A percentile compares a stretch with the other conserved stretches of the same genome.
These are phyloP conservation scores for Diplosphaera chodatii DNA, from an alignment of 139 green algal genomes.

Conservation along the genomic window DNA sequence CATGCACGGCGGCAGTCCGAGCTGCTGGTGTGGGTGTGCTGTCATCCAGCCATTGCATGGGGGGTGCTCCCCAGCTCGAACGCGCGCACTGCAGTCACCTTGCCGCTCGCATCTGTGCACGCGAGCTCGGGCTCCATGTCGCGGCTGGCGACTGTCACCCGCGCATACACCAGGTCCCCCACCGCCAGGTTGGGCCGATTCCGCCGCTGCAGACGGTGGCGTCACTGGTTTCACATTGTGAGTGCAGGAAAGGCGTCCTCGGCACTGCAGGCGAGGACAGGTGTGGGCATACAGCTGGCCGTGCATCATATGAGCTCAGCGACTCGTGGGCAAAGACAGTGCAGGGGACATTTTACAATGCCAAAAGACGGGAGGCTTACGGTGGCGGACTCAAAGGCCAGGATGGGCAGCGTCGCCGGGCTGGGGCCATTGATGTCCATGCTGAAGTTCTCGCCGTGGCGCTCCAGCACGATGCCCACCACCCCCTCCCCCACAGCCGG, in stretches of 20 bases:
- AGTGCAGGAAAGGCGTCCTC: too few relatives aligned
- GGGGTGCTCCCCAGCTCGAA: neutral
- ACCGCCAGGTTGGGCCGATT: constrained; percentile 68
- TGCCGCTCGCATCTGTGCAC: constrained; percentile 58
- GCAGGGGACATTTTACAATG: too few relatives aligned
- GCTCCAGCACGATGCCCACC: constrained; percentile 61
- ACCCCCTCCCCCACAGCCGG: constrained; percentile 62
- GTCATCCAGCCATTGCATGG: neutral
- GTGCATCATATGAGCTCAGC: too few relatives aligned
- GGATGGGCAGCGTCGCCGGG: constrained; percentile 57
- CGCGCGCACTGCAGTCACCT: constrained; percentile 9
- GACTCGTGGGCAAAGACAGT: too few relatives aligned
- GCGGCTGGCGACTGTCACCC: constrained; percentile 50
- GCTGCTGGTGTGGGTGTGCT: too few relatives aligned
- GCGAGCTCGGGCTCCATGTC: constrained; percentile 64
- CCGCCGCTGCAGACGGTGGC: constrained; percentile 33
- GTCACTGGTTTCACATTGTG: too few relatives aligned
- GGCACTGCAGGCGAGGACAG: too few relatives aligned
- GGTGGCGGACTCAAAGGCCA: constrained; percentile 79
- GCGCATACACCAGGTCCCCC: constrained; percentile 71
- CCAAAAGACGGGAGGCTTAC: too few relatives aligned
- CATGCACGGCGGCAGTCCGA: too few relatives aligned
- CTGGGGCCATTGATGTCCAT: constrained; percentile 77
- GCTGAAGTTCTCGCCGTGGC: constrained; percentile 59
- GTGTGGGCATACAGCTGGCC: too few relatives aligned